Evolutionary conservation across 2,329 filamentous ascomycete genomes (phyloP), one percentile per base, ranked within the genome.

Genomic region (Aspergillus proliferans): DNA sequence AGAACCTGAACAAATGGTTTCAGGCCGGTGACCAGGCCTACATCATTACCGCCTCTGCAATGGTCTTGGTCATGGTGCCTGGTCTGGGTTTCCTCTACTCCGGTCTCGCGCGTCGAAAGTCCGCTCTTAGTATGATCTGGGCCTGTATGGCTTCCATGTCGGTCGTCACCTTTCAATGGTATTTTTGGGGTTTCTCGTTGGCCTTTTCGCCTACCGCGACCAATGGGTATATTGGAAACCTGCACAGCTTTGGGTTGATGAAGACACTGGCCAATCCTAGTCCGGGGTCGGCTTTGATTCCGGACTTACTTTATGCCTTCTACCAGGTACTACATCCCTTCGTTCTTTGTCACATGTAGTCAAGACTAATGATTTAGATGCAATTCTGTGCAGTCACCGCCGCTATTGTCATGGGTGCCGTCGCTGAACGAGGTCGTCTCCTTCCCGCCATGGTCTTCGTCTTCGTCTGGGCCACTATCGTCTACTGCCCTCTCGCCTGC

Each of bases 61-160:
- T 97, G 86, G 92, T 97, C 57, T 74, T 97, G 75, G 75, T 96
- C 73, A 98, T 97, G 93, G 79, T 97, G 26, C 93, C 93, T 26
- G 93, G 93, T 62, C 91, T 98, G 61, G 91, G 89, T 48, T 96
- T 98, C 73, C 83, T 98, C 57, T 98, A 98, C 76, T 96, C 92
- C 10, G 93, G 93, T 58, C 85, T 97, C 58, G 92, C 93, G n/a
- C 86, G 93, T 58, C 84, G 93, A 78, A 98, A 98, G 77, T 97
- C 93, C 4, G 93, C 93, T 26, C 81, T 98, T 40, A 95, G 90
- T 56, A 86, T 97, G 78, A 93, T 98, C 65, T 97, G 91, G 89
- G 90, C 92, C 12, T 90, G 87, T 74, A 94, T 98, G 88, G 92
- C 87, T 69, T 93, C 90, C 43, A 87, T 87, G 67, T 91, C 88